phyloP scores from a whole-genome alignment of 805 yeast genomes.

The Ogataea glucozyma region DNA sequence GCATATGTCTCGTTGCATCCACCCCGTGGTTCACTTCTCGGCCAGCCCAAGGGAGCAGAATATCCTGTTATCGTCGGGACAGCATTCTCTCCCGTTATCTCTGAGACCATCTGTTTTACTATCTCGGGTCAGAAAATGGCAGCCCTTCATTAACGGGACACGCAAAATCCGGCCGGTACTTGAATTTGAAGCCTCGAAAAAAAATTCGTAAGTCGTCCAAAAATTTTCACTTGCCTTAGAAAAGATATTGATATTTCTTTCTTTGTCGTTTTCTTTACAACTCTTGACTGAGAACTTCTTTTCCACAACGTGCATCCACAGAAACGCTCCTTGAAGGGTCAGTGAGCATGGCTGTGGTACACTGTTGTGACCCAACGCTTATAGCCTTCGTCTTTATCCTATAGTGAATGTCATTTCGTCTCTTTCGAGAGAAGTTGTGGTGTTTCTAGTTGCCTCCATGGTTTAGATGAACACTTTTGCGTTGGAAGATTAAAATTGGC shows the following conservation, averaged over 20 bases:
- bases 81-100: constrained; percentile 2
- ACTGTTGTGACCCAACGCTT: constrained; percentile 21
- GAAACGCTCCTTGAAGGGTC: background rate
- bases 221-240: too few relatives aligned
- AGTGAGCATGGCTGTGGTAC: background rate
- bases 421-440: constrained; percentile 9
- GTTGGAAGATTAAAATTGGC: constrained; percentile 27
- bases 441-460: constrained; percentile 17
- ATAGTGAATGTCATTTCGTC: constrained; percentile 14
- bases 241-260: too few relatives aligned
- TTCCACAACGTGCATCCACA: background rate
- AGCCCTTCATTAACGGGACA: background rate
- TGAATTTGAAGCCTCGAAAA: too few relatives aligned
- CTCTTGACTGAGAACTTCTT: background rate
- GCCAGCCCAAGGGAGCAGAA: too few relatives aligned
- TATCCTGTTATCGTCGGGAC: too few relatives aligned
- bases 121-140: too few relatives aligned
- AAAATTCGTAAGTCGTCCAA: too few relatives aligned
- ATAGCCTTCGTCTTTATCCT: constrained; percentile 27
- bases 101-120: too few relatives aligned
- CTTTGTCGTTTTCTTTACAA: too few relatives aligned
- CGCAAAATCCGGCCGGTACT: too few relatives aligned
- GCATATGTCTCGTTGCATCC: too few relatives aligned
- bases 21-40: too few relatives aligned
- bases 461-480: constrained; percentile 28